These are phyloP conservation scores for Clarireedia homoeocarpa DNA, from an alignment of 2,329 filamentous ascomycete genomes.

Conservation along the genomic window DNA sequence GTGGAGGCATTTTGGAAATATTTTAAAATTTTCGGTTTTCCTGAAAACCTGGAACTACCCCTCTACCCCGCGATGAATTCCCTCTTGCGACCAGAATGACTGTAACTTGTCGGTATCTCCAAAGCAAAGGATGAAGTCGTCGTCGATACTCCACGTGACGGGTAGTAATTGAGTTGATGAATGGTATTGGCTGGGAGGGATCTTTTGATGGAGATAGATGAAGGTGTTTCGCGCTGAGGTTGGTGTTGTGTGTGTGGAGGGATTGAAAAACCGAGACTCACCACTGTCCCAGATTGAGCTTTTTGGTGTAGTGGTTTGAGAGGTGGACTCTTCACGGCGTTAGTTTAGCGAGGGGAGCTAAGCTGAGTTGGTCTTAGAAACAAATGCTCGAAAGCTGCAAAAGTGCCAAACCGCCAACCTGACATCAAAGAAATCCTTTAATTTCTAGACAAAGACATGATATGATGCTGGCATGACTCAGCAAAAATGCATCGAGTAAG, in stretches of 20 bases:
- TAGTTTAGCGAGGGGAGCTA: too few species aligned
- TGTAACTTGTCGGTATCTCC: background rate
- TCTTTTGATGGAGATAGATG: background rate
- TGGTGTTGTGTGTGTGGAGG: background rate
- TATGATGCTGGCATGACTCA: too few species aligned
- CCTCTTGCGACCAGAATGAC: background rate
- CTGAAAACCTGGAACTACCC: background rate
- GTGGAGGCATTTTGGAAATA: background rate
- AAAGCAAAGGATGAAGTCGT: background rate
- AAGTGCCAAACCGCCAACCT: too few species aligned
- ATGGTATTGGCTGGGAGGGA: constrained; percentile 1
- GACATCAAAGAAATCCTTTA: too few species aligned
- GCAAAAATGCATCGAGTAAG: too few species aligned
- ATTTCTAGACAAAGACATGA: too few species aligned
- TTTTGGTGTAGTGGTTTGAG: background rate
- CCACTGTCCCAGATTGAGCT: background rate
- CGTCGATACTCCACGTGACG: constrained; percentile 3
- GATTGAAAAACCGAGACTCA: too few species aligned
- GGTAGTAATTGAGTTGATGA: background rate
- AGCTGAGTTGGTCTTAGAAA: too few species aligned
- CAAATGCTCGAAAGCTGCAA: too few species aligned
- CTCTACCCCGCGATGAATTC: constrained; percentile 11
- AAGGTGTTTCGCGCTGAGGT: background rate
- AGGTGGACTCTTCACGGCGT: too few species aligned
- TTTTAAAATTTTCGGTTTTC: background rate